These are phyloP conservation scores for Epichloe festucae DNA, from an alignment of 2,329 filamentous ascomycete species.

Conservation along the genomic window DNA sequence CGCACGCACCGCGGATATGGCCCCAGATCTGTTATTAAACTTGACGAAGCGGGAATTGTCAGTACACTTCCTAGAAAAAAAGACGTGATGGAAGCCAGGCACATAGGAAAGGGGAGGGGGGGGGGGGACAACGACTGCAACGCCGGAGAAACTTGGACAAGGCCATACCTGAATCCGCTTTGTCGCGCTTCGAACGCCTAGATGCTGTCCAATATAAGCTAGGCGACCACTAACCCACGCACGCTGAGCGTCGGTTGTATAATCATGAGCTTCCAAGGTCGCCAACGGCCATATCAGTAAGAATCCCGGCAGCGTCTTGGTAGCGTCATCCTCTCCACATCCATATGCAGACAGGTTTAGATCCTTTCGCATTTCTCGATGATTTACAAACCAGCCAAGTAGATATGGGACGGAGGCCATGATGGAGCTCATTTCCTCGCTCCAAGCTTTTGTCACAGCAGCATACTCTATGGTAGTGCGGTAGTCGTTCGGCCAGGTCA, in stretches of 20 bases:
- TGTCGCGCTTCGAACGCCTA: background rate
- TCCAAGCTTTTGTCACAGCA: background rate
- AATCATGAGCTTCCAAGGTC: background rate
- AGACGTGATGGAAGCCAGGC: too few species aligned
- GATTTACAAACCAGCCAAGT: background rate
- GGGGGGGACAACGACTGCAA: too few species aligned
- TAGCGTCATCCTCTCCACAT: background rate
- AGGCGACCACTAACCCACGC: background rate
- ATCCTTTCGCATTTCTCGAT: background rate
- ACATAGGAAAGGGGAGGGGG: too few species aligned
- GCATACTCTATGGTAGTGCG: background rate
- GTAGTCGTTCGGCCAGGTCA: background rate
- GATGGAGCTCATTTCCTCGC: background rate
- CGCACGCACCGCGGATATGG: background rate
- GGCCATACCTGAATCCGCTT: background rate
- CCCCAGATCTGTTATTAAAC: background rate
- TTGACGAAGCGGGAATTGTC: background rate
- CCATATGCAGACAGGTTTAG: background rate
- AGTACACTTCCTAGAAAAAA: background rate
- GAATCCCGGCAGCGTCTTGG: background rate
- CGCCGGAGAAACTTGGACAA: background rate
- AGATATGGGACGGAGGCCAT: background rate
- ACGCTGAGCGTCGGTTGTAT: background rate
- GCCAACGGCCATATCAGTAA: background rate
- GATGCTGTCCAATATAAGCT: background rate